phyloP scores from a whole-genome alignment of 2,329 filamentous ascomycete genomes.

The Mycocentrospora acerina region DNA sequence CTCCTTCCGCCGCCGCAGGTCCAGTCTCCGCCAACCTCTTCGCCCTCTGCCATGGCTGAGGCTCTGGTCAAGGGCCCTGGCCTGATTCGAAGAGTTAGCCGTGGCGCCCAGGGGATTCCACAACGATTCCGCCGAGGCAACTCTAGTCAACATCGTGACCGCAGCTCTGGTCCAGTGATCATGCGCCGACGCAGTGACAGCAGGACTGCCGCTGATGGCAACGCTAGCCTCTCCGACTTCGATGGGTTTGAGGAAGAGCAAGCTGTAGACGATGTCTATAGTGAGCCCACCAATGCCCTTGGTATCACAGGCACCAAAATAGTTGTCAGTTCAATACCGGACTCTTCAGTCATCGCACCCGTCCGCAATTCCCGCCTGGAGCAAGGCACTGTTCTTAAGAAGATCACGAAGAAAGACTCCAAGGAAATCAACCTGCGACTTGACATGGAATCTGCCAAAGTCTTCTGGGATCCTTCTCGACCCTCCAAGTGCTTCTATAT shows the following conservation, averaged over 20 bases:
- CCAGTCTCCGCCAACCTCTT: slow-evolving; percentile 41
- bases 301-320: slow-evolving; percentile 41
- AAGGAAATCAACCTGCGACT: slow-evolving; percentile 74
- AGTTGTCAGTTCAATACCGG: slow-evolving; percentile 42
- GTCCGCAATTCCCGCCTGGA: slow-evolving; percentile 76
- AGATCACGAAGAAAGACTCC: slow-evolving; percentile 81
- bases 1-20: slow-evolving; percentile 59
- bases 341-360: slow-evolving; percentile 59
- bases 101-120: slow-evolving; percentile 71
- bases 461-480: slow-evolving; percentile 80
- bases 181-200: slow-evolving; percentile 87
- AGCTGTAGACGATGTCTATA: slow-evolving; percentile 49
- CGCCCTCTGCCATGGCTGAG: slow-evolving; percentile 63
- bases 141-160: slow-evolving; percentile 72
- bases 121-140: slow-evolving; percentile 75
- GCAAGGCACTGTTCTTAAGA: slow-evolving; percentile 74
- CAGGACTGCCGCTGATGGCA: slow-evolving; percentile 63
- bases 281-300: slow-evolving; percentile 43
- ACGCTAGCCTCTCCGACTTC: slow-evolving; percentile 52
- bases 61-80: slow-evolving; percentile 62
- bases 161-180: slow-evolving; percentile 85
- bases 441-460: slow-evolving; percentile 80
- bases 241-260: slow-evolving; percentile 55
- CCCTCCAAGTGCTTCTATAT: slow-evolving; percentile 87
- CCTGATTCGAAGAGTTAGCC: slow-evolving; percentile 83